phyloP scores from a whole-genome alignment of 805 yeast genomes.

The Schwanniomyces vanrijiae region DNA sequence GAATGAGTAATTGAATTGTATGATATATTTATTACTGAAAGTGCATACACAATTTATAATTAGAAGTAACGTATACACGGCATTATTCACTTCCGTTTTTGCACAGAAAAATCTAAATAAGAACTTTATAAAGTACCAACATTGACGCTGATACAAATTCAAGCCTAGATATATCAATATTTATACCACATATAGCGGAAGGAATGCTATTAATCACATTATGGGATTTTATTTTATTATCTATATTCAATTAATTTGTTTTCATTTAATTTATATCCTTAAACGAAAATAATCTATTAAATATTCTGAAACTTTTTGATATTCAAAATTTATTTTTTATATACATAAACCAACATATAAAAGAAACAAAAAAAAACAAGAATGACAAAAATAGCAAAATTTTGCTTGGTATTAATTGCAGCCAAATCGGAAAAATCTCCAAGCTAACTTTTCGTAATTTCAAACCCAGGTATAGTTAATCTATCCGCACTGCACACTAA shows the following conservation, averaged over 20 bases:
- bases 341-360: too few relatives aligned
- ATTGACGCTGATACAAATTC: too few relatives aligned
- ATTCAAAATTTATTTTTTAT: conserved; percentile 4
- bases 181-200: conserved; percentile 69
- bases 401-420: not conserved
- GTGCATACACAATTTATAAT: conserved; percentile 51
- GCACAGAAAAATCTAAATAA: conserved; percentile 62
- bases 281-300: conserved; percentile 32
- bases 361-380: too few relatives aligned
- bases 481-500: not conserved
- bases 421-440: not conserved
- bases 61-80: conserved; percentile 50
- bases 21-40: conserved; percentile 22
- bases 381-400: not conserved
- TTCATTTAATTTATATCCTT: conserved; percentile 24
- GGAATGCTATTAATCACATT: conserved; percentile 56
- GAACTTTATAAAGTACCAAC: conserved; percentile 69
- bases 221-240: conserved; percentile 20
- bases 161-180: conserved; percentile 57
- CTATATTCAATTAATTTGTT: conserved; percentile 25
- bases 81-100: conserved; percentile 37
- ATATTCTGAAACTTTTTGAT: conserved; percentile 18
- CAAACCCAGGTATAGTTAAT: not conserved
- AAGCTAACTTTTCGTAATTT: not conserved
- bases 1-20: conserved; percentile 51